Conservation (phyloP, 2,329 filamentous ascomycete genomes). For the Hirsutella thompsonii region DNA sequence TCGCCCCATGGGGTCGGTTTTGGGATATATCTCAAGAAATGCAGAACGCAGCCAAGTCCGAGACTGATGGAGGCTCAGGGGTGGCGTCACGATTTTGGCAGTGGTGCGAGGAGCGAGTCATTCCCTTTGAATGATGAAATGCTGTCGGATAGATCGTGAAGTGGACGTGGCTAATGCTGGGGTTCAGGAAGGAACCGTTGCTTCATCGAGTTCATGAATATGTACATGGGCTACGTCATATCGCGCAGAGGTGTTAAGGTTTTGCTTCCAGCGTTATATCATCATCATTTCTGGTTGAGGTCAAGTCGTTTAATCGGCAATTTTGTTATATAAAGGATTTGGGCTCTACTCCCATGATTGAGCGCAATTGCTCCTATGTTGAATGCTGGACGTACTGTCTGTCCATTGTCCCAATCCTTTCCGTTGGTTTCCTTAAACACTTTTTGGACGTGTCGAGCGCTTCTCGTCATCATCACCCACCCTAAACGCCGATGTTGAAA, state of each 20-base stretch:
- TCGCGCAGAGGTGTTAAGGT: no score
- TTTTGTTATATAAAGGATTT: slow-evolving; percentile 13
- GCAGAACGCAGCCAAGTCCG: slow-evolving; percentile 12
- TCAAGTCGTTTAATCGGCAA: no score
- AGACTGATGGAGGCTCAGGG: slow-evolving; percentile 20
- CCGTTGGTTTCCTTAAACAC: background rate
- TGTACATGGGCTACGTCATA: no score
- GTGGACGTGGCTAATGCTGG: no score
- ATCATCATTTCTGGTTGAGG: no score
- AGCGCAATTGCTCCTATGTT: slow-evolving; percentile 23
- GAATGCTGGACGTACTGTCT: slow-evolving; percentile 22
- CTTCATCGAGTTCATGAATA: no score
- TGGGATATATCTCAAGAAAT: slow-evolving; percentile 17
- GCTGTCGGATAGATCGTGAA: no score
- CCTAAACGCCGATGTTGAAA: slow-evolving; percentile 47
- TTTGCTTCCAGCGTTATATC: no score
- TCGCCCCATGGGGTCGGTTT: slow-evolving; percentile 21
- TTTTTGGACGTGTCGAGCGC: slow-evolving; percentile 23
- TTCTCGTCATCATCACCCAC: slow-evolving; percentile 21
- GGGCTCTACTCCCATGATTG: slow-evolving; percentile 19
- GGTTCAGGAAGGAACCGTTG: no score
- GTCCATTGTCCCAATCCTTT: slow-evolving; percentile 7
- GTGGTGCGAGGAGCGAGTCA: slow-evolving; percentile 23
- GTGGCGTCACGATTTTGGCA: slow-evolving; percentile 21
- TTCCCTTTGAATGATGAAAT: background rate